Percentiles rank a stretch among this genome's conserved stretches.
These are phyloP conservation scores for Phycomyces blakesleeanus DNA, from an alignment of 192 early-diverging fungal genomes.

Conservation along the genomic window DNA sequence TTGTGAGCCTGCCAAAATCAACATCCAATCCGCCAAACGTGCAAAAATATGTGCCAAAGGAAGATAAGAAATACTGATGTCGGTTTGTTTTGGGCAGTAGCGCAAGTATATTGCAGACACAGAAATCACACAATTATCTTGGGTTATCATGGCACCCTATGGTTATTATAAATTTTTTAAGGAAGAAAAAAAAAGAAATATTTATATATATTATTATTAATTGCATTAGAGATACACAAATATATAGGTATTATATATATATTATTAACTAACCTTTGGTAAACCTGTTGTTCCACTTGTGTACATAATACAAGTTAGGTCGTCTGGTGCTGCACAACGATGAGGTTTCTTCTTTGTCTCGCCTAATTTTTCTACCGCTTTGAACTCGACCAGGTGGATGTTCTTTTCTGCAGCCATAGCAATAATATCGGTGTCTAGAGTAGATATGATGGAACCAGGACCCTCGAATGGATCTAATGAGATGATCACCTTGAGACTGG, in stretches of 20 bases:
- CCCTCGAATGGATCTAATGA: conserved; percentile 61
- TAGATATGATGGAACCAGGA: conserved; percentile 25
- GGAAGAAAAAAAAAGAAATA: no score
- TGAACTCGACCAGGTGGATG: conserved; percentile 41
- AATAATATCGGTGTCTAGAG: conserved; percentile 19
- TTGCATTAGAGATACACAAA: no score
- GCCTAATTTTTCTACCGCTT: conserved; percentile 26
- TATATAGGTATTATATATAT: no score
- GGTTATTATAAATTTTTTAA: neutral
- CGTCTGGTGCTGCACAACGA: conserved; percentile 51
- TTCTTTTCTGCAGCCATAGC: conserved; percentile 41
- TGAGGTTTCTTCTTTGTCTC: conserved; percentile 14
- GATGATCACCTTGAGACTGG: conserved; percentile 63
- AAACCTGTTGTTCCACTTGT: conserved; percentile 81
- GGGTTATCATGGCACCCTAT: conserved; percentile 61
- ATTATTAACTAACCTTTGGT: conserved; percentile 52
- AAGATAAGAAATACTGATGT: conserved; percentile 58
- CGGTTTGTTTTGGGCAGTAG: conserved; percentile 1
- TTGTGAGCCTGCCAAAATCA: conserved; percentile 50
- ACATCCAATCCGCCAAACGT: conserved; percentile 52
- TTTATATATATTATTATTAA: no score
- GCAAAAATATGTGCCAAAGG: conserved; percentile 89
- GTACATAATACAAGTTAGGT: conserved; percentile 69
- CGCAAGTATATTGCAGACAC: conserved; percentile 1
- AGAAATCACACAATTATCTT: conserved; percentile 58